Evolutionary conservation across 768 basidiomycete species (phyloP), one percentile per base, ranked within the genome.

Genomic region (Xerocomellus intermedius): DNA sequence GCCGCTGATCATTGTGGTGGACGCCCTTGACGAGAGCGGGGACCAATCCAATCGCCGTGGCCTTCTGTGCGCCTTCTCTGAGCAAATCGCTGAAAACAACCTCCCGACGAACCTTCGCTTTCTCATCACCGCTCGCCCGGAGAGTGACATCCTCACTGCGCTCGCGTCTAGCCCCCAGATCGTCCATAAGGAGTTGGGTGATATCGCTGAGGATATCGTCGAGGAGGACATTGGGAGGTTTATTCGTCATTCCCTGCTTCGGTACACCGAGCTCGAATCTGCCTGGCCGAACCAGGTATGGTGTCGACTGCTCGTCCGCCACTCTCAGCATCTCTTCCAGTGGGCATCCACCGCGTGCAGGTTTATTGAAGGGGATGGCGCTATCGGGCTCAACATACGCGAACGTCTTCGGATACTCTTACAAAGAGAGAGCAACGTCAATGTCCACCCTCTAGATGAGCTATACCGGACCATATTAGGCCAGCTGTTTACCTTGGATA

Each of bases 1-100:
- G 0, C 74, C 74, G 13, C 43, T 75, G 3, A 39, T 75, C 12
- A 50, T 75, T 8, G 62, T 76, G 19, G 65, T 76, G 17, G 74
- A 77, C 41, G 73, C 62, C 10, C 58, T 74, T n/a, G 69, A 73
- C 33, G 63, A 66, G 48, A 67, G 69, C 42, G 63, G 62, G 8
- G 58, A 67, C 26, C 46, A 17, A 7, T 16, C 48, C 8, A 28
- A 24, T 51, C 66, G 67, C 19, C 48, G 54, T 16, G 42, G 48
- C 2, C 57, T 75, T 38, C 61, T 76, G 9, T 28, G 30, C 6
- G 46, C 59, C 26, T 22, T 73, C 37, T 48, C 37, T 10, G 44
- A 52, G 17, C 57, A 59, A 21, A 26, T 63, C 12, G 12, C 54
- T 7, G 56, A 52, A 4, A 33, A 58, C 4, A 44, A 48, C 6